Conservation (phyloP, 352 stramenopile species). For the Phytophthora constricta region DNA sequence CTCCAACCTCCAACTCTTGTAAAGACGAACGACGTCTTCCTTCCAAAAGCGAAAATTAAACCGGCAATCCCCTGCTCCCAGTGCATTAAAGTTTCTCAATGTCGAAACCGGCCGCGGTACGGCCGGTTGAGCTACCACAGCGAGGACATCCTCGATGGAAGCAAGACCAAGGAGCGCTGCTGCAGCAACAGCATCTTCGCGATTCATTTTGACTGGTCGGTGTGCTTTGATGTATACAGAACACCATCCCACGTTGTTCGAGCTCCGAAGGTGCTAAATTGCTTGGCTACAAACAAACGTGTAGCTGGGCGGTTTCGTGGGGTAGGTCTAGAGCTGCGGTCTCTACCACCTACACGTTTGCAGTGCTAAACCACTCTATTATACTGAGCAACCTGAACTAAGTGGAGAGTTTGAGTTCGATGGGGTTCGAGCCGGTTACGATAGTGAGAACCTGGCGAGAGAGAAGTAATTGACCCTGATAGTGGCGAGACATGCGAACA, state of each 20-base stretch:
- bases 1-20: not conserved
- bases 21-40: not conserved
- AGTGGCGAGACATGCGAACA: too few species aligned
- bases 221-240: too few species aligned
- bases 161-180: not conserved
- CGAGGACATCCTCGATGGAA: not conserved
- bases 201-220: not conserved
- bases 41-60: constrained; percentile 6
- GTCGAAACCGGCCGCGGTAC: not conserved
- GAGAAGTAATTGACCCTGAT: too few species aligned
- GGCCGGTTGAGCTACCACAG: not conserved
- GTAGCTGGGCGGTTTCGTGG: too few species aligned
- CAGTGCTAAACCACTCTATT: not conserved
- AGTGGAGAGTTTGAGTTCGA: too few species aligned
- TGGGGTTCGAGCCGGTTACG: too few species aligned
- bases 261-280: not conserved
- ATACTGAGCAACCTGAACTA: too few species aligned
- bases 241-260: not conserved
- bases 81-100: not conserved
- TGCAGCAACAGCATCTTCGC: not conserved
- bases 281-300: not conserved
- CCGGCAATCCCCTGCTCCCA: not conserved
- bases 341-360: not conserved
- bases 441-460: too few species aligned
- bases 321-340: too few species aligned